phyloP scores from a whole-genome alignment of 2,329 filamentous ascomycete genomes.

The Aspergillus sergii region DNA sequence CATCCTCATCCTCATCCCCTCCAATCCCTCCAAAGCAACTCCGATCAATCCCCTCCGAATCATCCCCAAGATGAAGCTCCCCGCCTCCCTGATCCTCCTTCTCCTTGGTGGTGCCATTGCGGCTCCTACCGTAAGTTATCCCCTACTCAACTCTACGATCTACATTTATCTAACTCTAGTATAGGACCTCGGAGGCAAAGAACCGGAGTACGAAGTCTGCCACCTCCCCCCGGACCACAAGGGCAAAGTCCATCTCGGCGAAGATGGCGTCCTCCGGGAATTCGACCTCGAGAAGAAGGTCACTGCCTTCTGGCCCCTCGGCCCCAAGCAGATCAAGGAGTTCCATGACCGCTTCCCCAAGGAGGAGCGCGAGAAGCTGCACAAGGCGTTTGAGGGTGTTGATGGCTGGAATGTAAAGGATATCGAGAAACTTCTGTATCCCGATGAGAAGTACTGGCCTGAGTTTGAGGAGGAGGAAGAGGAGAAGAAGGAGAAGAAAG shows the following conservation, averaged over 20 bases:
- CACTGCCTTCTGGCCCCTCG: background rate
- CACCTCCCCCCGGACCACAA: background rate
- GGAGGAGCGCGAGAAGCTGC: background rate
- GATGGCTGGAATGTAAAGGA: background rate
- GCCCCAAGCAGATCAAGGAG: background rate
- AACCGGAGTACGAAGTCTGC: background rate
- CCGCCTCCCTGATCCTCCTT: background rate
- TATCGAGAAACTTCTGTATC: background rate
- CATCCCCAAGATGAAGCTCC: background rate
- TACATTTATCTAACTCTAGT: background rate
- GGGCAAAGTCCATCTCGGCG: background rate
- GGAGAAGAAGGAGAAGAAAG: background rate
- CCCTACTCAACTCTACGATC: too few relatives aligned
- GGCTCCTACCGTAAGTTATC: background rate
- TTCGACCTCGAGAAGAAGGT: background rate
- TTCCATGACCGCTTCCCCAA: background rate
- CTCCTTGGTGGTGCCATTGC: background rate
- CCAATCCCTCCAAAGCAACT: too few relatives aligned
- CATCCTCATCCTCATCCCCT: too few relatives aligned
- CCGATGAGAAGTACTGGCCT: background rate
- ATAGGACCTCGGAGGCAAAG: background rate
- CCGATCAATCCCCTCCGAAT: background rate
- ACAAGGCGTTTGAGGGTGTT: background rate
- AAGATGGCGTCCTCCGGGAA: background rate
- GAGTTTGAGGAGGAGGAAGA: background rate